Evolutionary conservation across 768 basidiomycete species (phyloP).

Genomic region (Tricholoma bakamatsutake): DNA sequence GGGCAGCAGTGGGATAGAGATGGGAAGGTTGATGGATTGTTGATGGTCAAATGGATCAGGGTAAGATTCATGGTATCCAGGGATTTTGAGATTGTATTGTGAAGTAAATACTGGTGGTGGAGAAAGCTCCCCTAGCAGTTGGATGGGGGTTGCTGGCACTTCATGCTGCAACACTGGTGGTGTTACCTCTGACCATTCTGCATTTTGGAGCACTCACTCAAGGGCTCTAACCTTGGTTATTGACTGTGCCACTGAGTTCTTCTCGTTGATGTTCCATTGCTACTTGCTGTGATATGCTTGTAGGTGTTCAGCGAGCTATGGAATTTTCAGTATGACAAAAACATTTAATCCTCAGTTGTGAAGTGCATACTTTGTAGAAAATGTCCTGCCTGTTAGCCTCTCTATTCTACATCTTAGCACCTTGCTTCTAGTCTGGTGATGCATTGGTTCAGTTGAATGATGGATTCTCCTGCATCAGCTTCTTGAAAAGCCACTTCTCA

Average conservation of each 20-base stretch:
- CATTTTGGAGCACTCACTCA: not conserved
- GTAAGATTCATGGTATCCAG: too few species aligned
- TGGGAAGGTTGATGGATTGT: too few species aligned
- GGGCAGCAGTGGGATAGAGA: too few species aligned
- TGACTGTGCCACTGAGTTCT: not conserved
- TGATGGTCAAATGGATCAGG: too few species aligned
- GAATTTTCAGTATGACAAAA: not conserved
- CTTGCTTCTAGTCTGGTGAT: not conserved
- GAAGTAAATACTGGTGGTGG: too few species aligned
- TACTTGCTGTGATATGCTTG: not conserved
- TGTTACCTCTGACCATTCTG: not conserved
- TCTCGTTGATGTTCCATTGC: not conserved
- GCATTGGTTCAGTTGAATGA: not conserved
- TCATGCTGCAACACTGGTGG: not conserved
- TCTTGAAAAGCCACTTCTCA: conserved; percentile 18
- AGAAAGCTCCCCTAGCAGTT: not conserved
- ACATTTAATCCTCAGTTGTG: not conserved
- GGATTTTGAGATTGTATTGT: too few species aligned
- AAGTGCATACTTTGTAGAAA: not conserved
- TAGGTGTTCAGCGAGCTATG: not conserved
- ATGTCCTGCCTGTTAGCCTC: not conserved
- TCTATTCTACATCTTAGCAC: not conserved
- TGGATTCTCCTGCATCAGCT: conserved; percentile 12
- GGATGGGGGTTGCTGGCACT: not conserved
- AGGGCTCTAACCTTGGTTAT: not conserved